These are phyloP conservation scores for Aspergillus udagawae DNA, from an alignment of 2,329 filamentous ascomycete genomes.

Conservation along the genomic window DNA sequence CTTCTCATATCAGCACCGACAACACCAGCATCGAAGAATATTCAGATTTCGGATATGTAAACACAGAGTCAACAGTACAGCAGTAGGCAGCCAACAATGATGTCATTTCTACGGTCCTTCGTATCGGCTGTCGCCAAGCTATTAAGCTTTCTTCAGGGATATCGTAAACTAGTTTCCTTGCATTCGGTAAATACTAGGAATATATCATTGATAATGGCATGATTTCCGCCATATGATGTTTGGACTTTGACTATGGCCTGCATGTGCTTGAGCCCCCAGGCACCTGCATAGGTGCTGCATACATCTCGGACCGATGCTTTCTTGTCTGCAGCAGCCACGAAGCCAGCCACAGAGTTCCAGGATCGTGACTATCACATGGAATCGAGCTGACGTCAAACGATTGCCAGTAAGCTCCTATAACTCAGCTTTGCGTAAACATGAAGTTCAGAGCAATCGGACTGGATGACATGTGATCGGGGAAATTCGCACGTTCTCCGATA, in stretches of 20 bases:
- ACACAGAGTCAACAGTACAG: neutral
- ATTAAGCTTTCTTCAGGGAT: too few relatives aligned
- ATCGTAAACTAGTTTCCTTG: too few relatives aligned
- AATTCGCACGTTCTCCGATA: constrained; percentile 5
- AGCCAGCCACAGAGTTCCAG: neutral
- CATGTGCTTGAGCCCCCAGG: neutral
- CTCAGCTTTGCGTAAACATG: neutral
- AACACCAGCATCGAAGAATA: neutral
- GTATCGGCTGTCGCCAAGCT: neutral
- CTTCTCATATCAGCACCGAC: neutral
- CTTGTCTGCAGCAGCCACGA: neutral
- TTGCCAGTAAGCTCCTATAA: neutral
- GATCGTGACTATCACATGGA: neutral
- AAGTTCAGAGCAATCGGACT: neutral
- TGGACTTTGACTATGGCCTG: neutral
- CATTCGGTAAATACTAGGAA: neutral
- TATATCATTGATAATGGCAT: too few relatives aligned
- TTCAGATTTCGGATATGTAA: neutral
- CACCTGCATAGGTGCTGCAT: neutral
- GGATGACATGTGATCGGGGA: constrained; percentile 10
- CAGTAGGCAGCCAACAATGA: neutral
- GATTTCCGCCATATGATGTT: neutral
- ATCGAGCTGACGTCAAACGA: neutral
- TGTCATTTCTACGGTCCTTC: neutral
- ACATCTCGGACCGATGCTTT: neutral